phyloP scores from a whole-genome alignment of 208 protist genomes.

The Lotmaria passim region DNA sequence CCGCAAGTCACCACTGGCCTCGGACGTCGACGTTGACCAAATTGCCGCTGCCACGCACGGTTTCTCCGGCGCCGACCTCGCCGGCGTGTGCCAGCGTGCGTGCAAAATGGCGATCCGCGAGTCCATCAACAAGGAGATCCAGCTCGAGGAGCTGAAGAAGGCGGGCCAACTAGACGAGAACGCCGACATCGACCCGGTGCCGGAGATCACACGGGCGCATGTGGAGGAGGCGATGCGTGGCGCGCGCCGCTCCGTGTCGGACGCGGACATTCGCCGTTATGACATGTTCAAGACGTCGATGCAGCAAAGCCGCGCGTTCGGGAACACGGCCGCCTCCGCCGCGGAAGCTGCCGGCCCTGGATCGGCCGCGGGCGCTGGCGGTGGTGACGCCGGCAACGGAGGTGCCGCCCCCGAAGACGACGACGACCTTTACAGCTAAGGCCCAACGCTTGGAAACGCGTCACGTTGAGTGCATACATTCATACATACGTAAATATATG shows the following conservation, averaged over 20 bases:
- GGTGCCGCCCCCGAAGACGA: constrained; percentile 41
- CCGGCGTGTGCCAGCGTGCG: constrained; percentile 91
- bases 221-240: constrained; percentile 92
- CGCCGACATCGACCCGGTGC: constrained; percentile 88
- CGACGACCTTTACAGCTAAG: constrained; percentile 62
- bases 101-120: constrained; percentile 94
- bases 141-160: constrained; percentile 75
- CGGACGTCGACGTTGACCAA: constrained; percentile 96
- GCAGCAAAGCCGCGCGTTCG: constrained; percentile 78
- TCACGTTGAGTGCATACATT: no score
- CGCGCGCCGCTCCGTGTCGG: constrained; percentile 91
- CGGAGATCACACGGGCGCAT: constrained; percentile 90
- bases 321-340: constrained; percentile 27
- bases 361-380: constrained; percentile 24
- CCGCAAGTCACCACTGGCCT: constrained; percentile 97
- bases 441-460: no score
- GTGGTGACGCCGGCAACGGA: constrained; percentile 23
- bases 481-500: no score
- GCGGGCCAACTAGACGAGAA: constrained; percentile 62
- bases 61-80: constrained; percentile 99
- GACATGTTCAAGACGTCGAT: constrained; percentile 92
- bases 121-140: constrained; percentile 90
- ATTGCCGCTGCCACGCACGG: constrained; percentile 97
- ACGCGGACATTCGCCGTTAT: constrained; percentile 93
- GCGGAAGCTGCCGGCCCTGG: constrained; percentile 33